Percentiles rank a stretch among this genome's conserved stretches.
phyloP scores from a whole-genome alignment of 148 eudicot genomes.

The Oxyria digyna region DNA sequence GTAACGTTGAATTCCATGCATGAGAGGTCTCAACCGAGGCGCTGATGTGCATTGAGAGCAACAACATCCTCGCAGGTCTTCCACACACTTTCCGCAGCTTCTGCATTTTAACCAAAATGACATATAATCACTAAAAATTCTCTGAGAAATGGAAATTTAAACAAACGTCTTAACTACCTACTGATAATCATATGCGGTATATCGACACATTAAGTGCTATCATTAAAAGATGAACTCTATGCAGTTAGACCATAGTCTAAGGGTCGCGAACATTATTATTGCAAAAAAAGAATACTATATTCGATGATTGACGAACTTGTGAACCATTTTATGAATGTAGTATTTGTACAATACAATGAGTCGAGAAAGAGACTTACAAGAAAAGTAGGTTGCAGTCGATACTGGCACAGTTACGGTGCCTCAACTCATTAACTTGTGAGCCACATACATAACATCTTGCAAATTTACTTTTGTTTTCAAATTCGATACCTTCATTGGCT shows the following conservation, averaged over 20 bases:
- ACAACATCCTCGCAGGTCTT: constrained; percentile 63
- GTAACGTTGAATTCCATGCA: constrained; percentile 47
- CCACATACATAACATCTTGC: constrained; percentile 78
- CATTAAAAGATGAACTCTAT: background rate
- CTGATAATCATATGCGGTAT: background rate
- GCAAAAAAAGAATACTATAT: too few relatives aligned
- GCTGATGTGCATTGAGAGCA: constrained; percentile 54
- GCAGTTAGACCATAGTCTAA: too few relatives aligned
- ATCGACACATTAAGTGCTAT: too few relatives aligned
- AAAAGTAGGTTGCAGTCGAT: constrained; percentile 92
- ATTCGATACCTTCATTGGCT: constrained; percentile 19
- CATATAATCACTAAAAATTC: too few relatives aligned
- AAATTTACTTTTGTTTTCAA: constrained; percentile 27
- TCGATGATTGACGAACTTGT: too few relatives aligned
- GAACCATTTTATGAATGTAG: too few relatives aligned
- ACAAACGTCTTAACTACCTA: background rate
- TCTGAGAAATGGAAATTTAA: too few relatives aligned
- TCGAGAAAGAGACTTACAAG: constrained; percentile 46
- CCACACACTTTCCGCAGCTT: constrained; percentile 53
- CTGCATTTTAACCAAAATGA: constrained; percentile 23
- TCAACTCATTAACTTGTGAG: constrained; percentile 58
- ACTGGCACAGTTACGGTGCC: constrained; percentile 95
- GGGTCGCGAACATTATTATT: too few relatives aligned
- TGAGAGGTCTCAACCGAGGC: constrained; percentile 60
- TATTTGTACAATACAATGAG: background rate